These are phyloP conservation scores for Dothidotthia symphoricarpi DNA, from an alignment of 2,329 filamentous ascomycete genomes.

Conservation along the genomic window DNA sequence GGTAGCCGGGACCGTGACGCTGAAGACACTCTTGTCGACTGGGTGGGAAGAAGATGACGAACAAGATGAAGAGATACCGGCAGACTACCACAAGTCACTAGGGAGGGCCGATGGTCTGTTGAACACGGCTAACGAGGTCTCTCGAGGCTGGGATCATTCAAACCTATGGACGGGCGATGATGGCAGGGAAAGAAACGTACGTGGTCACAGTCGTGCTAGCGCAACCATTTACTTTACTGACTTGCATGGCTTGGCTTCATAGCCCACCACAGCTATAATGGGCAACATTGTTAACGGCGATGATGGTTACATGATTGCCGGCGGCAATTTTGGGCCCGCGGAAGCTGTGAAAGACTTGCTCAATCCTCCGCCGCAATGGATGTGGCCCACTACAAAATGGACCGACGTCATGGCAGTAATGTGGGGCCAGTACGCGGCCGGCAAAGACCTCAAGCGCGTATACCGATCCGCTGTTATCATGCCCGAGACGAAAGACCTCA, in stretches of 20 bases:
- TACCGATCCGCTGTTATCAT: slow-evolving; percentile 2
- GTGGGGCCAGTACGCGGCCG: slow-evolving; percentile 3
- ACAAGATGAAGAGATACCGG: neutral
- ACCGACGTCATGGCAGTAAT: slow-evolving; percentile 5
- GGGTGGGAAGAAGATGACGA: slow-evolving; percentile 4
- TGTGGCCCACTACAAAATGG: slow-evolving; percentile 7
- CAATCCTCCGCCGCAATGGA: slow-evolving; percentile 1
- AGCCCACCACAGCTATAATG: slow-evolving; percentile 4
- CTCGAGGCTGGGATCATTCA: slow-evolving; percentile 2
- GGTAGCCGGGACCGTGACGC: slow-evolving; percentile 3
- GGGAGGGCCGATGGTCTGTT: slow-evolving; percentile 6
- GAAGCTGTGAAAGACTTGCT: neutral
- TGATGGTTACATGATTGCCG: slow-evolving; percentile 6
- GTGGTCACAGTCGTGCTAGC: slow-evolving; percentile 5
- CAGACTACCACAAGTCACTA: neutral
- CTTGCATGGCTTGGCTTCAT: slow-evolving; percentile 5
- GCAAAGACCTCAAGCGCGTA: slow-evolving; percentile 8
- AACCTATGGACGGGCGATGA: slow-evolving; percentile 3
- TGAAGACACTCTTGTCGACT: slow-evolving; percentile 4
- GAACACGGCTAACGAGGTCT: slow-evolving; percentile 4
- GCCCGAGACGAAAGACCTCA: slow-evolving; percentile 3
- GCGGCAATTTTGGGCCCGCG: slow-evolving; percentile 3
- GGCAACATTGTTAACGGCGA: slow-evolving; percentile 6
- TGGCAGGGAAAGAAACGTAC: slow-evolving; percentile 2
- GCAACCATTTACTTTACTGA: slow-evolving; percentile 8